These are phyloP conservation scores for Podospora comata DNA, from an alignment of 495 filamentous ascomycete species.

Conservation along the genomic window DNA sequence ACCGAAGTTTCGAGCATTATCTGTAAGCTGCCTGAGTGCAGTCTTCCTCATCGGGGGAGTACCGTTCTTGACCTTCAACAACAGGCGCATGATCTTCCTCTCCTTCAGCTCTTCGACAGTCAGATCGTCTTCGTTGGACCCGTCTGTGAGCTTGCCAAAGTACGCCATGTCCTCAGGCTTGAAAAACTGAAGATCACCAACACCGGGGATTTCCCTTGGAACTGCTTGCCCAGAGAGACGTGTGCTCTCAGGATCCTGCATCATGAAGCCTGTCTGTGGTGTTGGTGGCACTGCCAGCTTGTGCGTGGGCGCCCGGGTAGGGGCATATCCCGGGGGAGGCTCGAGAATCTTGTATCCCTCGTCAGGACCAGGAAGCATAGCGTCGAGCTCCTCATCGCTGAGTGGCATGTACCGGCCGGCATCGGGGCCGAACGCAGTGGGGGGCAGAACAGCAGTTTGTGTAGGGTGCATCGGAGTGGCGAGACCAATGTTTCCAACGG, in stretches of 20 bases:
- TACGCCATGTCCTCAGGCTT: slow-evolving; percentile 99
- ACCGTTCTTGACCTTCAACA: slow-evolving; percentile 99
- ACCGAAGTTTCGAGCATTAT: slow-evolving; percentile 96
- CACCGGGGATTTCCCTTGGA: slow-evolving; percentile 94
- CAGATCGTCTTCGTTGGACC: slow-evolving; percentile 86
- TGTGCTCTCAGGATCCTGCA: slow-evolving; percentile 87
- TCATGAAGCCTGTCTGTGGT: slow-evolving; percentile 82
- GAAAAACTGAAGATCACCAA: slow-evolving; percentile 97
- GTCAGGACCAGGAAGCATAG: slow-evolving; percentile 71
- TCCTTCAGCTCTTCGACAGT: slow-evolving; percentile 95
- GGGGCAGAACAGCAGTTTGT: slow-evolving; percentile 48
- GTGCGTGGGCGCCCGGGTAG: slow-evolving; percentile 71
- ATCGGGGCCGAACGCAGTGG: slow-evolving; percentile 73
- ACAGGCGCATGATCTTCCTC: slow-evolving; percentile 94
- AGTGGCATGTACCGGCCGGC: slow-evolving; percentile 71
- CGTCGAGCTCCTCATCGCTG: slow-evolving; percentile 90
- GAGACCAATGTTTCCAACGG: slow-evolving; percentile 74
- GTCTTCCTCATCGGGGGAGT: slow-evolving; percentile 99
- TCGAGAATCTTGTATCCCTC: slow-evolving; percentile 94
- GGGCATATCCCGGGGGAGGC: slow-evolving; percentile 88
- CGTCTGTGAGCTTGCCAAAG: slow-evolving; percentile 96
- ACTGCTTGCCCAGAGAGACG: slow-evolving; percentile 82
- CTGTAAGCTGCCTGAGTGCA: slow-evolving; percentile 94
- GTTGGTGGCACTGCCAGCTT: slow-evolving; percentile 75
- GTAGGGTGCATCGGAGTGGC: slow-evolving; percentile 85